Evolutionary conservation across 2,329 filamentous ascomycete genomes (phyloP).

Genomic region (Gaeumannomyces sp.): DNA sequence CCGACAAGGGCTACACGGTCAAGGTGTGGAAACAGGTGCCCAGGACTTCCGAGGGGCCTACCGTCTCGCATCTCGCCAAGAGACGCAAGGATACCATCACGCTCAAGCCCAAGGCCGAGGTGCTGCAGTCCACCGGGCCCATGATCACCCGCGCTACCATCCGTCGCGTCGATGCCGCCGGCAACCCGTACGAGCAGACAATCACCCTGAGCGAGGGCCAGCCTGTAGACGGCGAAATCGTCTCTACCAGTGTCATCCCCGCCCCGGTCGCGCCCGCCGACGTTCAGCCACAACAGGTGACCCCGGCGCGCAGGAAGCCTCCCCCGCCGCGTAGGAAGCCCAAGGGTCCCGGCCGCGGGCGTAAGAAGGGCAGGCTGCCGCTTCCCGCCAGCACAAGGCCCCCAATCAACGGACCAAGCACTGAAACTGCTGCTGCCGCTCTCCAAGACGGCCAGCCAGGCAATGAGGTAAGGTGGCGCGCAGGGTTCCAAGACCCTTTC

Average conservation of each 20-base stretch:
- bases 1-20: slow-evolving; percentile 45
- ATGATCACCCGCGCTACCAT: slow-evolving; percentile 75
- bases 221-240: slow-evolving; percentile 72
- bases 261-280: slow-evolving; percentile 33
- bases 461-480: background rate
- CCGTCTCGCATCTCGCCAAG: slow-evolving; percentile 52
- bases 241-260: slow-evolving; percentile 51
- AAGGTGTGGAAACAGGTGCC: slow-evolving; percentile 58
- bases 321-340: slow-evolving; percentile 76
- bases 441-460: background rate
- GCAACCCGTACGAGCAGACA: slow-evolving; percentile 79
- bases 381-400: slow-evolving; percentile 23
- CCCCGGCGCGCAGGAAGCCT: slow-evolving; percentile 53
- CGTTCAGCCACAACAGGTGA: slow-evolving; percentile 40
- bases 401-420: background rate
- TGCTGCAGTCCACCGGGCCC: slow-evolving; percentile 30
- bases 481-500: background rate
- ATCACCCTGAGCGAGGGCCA: slow-evolving; percentile 76
- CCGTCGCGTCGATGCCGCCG: slow-evolving; percentile 67
- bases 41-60: slow-evolving; percentile 48
- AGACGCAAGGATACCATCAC: slow-evolving; percentile 56
- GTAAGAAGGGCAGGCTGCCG: slow-evolving; percentile 66
- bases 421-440: background rate
- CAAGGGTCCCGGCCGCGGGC: slow-evolving; percentile 70
- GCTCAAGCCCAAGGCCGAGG: slow-evolving; percentile 37